phyloP scores from a whole-genome alignment of 768 basidiomycete species.

The Clitopilus hobsonii region DNA sequence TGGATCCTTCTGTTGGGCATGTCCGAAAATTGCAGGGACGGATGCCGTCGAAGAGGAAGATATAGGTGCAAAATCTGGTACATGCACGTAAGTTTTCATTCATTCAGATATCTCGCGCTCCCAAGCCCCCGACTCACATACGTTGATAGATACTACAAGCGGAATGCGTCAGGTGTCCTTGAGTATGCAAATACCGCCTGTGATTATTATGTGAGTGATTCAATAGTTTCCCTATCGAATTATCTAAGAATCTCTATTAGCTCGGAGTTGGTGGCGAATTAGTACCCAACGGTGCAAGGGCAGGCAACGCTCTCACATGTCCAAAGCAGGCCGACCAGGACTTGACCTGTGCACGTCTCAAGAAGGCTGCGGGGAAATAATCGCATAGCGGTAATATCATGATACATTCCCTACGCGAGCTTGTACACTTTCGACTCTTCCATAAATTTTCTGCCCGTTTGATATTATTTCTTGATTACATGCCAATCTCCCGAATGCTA shows the following conservation, averaged over 20 bases:
- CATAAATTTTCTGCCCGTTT: no score
- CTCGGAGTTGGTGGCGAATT: neutral
- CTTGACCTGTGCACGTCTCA: neutral
- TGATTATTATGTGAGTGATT: neutral
- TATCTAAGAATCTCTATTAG: neutral
- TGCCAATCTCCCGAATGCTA: no score
- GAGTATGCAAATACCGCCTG: neutral
- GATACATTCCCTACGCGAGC: no score
- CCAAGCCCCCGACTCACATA: neutral
- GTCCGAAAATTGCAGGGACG: neutral
- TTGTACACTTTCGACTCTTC: no score
- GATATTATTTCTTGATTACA: no score
- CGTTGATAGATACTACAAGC: neutral
- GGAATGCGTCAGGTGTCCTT: neutral
- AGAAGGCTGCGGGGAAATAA: no score
- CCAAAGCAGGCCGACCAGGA: neutral
- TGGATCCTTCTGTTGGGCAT: neutral
- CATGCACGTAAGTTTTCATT: neutral
- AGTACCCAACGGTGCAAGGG: neutral
- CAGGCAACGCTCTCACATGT: neutral
- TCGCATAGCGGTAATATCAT: no score
- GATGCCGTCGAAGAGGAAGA: neutral
- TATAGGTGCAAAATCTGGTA: neutral
- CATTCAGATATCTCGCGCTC: no score
- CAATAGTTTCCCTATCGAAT: neutral